phyloP scores from a whole-genome alignment of 2,329 filamentous ascomycete species.

The Beauveria asiatica region DNA sequence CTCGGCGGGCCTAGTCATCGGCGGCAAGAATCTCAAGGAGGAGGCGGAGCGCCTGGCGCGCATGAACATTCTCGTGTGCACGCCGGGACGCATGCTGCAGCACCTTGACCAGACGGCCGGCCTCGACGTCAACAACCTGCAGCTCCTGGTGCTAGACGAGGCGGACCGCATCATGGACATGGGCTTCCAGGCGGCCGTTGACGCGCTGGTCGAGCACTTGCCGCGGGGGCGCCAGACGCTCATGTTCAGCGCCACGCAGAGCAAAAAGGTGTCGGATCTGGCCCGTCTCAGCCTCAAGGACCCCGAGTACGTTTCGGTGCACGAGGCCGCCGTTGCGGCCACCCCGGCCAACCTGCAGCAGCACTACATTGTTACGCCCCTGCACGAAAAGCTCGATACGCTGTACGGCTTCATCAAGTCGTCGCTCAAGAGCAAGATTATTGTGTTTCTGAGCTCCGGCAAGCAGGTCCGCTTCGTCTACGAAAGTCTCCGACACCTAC shows the following conservation, averaged over 20 bases:
- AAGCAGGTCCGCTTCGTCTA: slow-evolving; percentile 97
- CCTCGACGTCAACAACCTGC: slow-evolving; percentile 82
- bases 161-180: slow-evolving; percentile 96
- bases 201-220: slow-evolving; percentile 87
- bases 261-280: slow-evolving; percentile 85
- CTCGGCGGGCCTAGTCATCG: slow-evolving; percentile 87
- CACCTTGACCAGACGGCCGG: slow-evolving; percentile 90
- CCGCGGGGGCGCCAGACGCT: slow-evolving; percentile 81
- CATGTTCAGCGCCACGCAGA: slow-evolving; percentile 94
- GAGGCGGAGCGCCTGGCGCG: slow-evolving; percentile 73
- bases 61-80: slow-evolving; percentile 97
- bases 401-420: slow-evolving; percentile 87
- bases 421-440: slow-evolving; percentile 87
- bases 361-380: slow-evolving; percentile 78
- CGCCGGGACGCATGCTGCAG: slow-evolving; percentile 88
- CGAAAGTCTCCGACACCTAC: slow-evolving; percentile 84
- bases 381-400: slow-evolving; percentile 84
- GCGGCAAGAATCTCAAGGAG: slow-evolving; percentile 82
- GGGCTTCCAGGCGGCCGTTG: slow-evolving; percentile 85
- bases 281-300: slow-evolving; percentile 81
- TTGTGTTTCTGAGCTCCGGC: slow-evolving; percentile 89
- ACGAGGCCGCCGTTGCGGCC: slow-evolving; percentile 69
- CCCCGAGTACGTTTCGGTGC: slow-evolving; percentile 90
- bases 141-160: slow-evolving; percentile 90
- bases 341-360: slow-evolving; percentile 82